Conservation (phyloP, 73 alveolate genomes). For the Paramecium octaurelia region DNA sequence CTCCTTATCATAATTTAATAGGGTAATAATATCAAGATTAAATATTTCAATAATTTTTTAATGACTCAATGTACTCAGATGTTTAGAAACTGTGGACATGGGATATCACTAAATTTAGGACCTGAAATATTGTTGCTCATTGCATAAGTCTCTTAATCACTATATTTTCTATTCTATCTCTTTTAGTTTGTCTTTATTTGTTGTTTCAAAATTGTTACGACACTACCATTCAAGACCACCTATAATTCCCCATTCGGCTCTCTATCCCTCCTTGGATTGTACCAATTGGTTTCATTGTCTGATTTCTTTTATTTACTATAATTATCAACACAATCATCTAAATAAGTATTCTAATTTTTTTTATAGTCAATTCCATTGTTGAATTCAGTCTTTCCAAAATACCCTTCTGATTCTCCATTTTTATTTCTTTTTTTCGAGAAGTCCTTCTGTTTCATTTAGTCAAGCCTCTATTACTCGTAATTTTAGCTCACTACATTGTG, state of each 20-base stretch:
- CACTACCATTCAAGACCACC: background rate
- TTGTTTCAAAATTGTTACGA: background rate
- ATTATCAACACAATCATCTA: background rate
- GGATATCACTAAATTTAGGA: constrained; percentile 18
- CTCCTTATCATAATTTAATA: background rate
- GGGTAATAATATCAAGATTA: background rate
- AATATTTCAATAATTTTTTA: background rate
- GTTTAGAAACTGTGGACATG: constrained; percentile 14
- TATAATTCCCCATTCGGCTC: constrained; percentile 22
- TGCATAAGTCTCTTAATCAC: constrained; percentile 40
- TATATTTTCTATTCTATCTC: background rate
- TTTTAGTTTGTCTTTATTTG: background rate
- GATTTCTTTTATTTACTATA: background rate
- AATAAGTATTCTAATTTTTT: background rate
- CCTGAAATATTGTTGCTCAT: background rate
- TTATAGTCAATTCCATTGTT: background rate
- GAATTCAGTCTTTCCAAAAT: background rate
- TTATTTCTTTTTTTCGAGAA: background rate
- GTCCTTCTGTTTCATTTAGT: background rate
- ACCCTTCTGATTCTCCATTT: background rate
- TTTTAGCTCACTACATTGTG: background rate
- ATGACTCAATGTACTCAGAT: background rate
- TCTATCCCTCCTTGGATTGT: background rate
- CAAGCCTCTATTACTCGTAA: background rate
- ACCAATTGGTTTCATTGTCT: background rate